These are phyloP conservation scores for Aspergillus biplanus DNA, from an alignment of 495 filamentous ascomycete species.

Conservation along the genomic window DNA sequence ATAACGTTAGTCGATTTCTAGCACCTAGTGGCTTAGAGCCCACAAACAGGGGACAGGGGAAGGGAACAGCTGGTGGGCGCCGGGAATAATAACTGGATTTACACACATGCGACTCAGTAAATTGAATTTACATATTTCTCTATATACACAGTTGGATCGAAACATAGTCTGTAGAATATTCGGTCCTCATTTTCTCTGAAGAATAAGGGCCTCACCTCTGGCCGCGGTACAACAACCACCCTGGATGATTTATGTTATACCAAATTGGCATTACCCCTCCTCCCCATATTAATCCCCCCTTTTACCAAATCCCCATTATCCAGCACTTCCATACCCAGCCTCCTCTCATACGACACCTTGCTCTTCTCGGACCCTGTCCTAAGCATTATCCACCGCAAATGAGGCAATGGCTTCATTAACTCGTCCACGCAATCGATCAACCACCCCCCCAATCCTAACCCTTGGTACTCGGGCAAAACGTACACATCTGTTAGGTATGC, in stretches of 20 bases:
- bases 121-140: no score
- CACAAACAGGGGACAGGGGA: no score
- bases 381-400: conserved; percentile 59
- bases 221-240: no score
- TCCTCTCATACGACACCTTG: conserved; percentile 49
- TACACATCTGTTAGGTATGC: conserved; percentile 76
- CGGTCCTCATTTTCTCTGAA: background rate
- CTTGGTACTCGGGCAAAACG: conserved; percentile 56
- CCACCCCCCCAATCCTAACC: conserved; percentile 65
- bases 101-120: no score
- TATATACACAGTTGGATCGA: no score
- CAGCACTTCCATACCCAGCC: conserved; percentile 49
- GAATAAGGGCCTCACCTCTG: no score
- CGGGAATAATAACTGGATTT: no score
- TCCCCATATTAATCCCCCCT: conserved; percentile 34
- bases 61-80: no score
- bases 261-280: conserved; percentile 16
- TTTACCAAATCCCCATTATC: conserved; percentile 29
- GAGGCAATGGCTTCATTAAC: conserved; percentile 54
- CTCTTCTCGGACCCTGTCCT: conserved; percentile 42
- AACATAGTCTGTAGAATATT: no score
- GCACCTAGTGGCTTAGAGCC: no score
- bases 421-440: conserved; percentile 62
- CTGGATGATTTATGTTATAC: background rate
- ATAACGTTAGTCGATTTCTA: no score